A percentile compares a stretch with the other conserved stretches of the same genome.
These are phyloP conservation scores for Tetrapisispora fleetii DNA, from an alignment of 805 yeast genomes.

Conservation along the genomic window DNA sequence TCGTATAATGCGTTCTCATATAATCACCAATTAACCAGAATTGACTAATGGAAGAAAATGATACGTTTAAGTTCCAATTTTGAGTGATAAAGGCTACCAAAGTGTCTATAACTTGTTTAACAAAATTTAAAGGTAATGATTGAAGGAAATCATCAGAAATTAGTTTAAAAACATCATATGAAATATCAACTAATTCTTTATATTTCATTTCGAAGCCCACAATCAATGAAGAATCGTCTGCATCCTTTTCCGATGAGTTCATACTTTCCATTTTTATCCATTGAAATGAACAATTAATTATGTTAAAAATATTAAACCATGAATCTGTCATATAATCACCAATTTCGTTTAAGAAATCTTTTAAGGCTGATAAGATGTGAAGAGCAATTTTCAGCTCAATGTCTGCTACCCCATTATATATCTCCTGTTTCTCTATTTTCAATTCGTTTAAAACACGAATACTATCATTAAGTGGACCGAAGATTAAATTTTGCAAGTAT, in stretches of 20 bases:
- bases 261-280: constrained; percentile 25
- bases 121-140: constrained; percentile 55
- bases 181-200: constrained; percentile 42
- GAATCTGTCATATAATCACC: constrained; percentile 53
- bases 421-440: constrained; percentile 18
- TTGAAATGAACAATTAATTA: constrained; percentile 48
- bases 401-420: constrained; percentile 33
- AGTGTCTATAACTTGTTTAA: constrained; percentile 59
- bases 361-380: constrained; percentile 50
- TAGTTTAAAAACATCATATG: constrained; percentile 76
- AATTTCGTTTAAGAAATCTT: constrained; percentile 65
- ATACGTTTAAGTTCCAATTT: constrained; percentile 64
- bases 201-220: constrained; percentile 37
- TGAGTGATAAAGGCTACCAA: constrained; percentile 66
- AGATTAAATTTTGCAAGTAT: constrained; percentile 37
- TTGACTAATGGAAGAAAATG: constrained; percentile 84
- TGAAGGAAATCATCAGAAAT: constrained; percentile 79
- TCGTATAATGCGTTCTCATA: constrained; percentile 29
- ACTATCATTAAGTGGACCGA: constrained; percentile 39
- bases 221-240: constrained; percentile 26
- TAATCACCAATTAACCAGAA: constrained; percentile 89
- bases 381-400: constrained; percentile 63
- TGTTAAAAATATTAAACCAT: constrained; percentile 65
- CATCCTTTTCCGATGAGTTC: constrained; percentile 18
- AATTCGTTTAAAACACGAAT: constrained; percentile 33